These are phyloP conservation scores for Tuber umbilicatum DNA, from an alignment of 495 filamentous ascomycete species.

Conservation along the genomic window DNA sequence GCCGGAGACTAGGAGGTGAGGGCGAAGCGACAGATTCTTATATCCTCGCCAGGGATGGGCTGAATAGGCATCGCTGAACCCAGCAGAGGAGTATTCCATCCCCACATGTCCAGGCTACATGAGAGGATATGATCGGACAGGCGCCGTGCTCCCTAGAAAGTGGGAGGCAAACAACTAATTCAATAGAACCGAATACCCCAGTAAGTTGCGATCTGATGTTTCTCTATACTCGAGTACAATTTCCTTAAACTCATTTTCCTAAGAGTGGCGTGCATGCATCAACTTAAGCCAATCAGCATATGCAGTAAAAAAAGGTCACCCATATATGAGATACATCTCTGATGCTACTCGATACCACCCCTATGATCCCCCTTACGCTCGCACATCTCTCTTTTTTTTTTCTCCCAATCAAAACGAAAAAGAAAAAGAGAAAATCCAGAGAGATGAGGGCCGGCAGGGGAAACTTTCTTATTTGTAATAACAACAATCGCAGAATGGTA, in stretches of 20 bases:
- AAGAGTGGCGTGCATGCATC: too few species aligned
- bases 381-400: not conserved
- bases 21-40: not conserved
- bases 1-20: too few species aligned
- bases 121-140: not conserved
- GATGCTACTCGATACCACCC: not conserved
- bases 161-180: not conserved
- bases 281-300: too few species aligned
- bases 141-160: not conserved
- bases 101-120: not conserved
- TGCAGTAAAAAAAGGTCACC: too few species aligned
- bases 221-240: too few species aligned
- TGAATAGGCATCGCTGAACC: not conserved
- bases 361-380: not conserved
- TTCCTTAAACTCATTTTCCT: too few species aligned
- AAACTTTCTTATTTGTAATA: not conserved
- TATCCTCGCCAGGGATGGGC: not conserved
- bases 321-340: not conserved
- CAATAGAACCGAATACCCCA: not conserved
- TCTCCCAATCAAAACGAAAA: not conserved
- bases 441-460: not conserved
- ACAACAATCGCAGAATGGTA: not conserved
- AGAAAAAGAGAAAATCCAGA: not conserved
- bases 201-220: too few species aligned
- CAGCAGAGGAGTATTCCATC: not conserved